Percentiles rank a stretch among this genome's conserved stretches.
These are phyloP conservation scores for Macrolepiota dolichaula DNA, from an alignment of 768 basidiomycete genomes.

Conservation along the genomic window DNA sequence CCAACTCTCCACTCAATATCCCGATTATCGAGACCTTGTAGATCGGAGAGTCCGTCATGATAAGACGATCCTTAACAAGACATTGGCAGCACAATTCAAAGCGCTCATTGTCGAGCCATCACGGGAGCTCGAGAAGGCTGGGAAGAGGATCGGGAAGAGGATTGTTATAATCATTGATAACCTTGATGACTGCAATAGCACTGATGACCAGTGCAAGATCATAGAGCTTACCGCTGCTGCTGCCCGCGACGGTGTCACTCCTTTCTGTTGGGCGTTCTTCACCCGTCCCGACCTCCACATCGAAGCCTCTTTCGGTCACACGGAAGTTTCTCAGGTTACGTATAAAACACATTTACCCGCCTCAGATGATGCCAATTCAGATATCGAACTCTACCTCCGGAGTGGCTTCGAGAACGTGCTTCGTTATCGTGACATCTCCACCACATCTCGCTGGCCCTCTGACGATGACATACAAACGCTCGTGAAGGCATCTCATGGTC, in stretches of 20 bases:
- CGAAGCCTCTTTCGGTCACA: too few species aligned
- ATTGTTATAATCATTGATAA: neutral
- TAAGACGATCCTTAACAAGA: neutral
- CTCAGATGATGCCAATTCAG: too few species aligned
- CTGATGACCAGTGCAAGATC: neutral
- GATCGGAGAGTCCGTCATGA: neutral
- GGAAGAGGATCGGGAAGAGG: neutral
- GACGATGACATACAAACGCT: neutral
- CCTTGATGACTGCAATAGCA: neutral
- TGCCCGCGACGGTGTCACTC: neutral
- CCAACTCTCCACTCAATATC: neutral
- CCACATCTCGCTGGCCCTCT: neutral
- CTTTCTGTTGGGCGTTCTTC: slow-evolving; percentile 1
- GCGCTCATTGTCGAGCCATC: neutral
- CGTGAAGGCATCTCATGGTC: too few species aligned
- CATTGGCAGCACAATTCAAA: neutral
- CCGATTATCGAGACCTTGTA: neutral
- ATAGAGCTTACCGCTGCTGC: neutral
- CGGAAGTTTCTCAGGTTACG: too few species aligned
- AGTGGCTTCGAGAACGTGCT: neutral
- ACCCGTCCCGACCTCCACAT: neutral
- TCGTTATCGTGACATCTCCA: neutral
- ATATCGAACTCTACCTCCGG: too few species aligned
- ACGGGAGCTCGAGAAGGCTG: neutral
- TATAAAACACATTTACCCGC: too few species aligned